Evolutionary conservation across 2,329 filamentous ascomycete genomes (phyloP), one percentile per base, ranked within the genome.

Genomic region (Pestalotiopsis sp.): DNA sequence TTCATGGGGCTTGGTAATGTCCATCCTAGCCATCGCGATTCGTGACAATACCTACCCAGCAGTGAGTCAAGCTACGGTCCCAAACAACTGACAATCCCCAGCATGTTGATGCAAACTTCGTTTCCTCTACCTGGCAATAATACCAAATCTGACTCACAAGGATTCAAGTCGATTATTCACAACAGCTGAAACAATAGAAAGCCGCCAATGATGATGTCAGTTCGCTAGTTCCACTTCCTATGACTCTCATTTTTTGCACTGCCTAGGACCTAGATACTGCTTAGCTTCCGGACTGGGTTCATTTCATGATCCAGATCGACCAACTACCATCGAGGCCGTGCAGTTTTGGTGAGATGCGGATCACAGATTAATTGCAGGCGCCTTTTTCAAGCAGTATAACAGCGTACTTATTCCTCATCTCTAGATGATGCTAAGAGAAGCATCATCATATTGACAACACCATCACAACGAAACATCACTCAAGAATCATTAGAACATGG

Each of bases 161-260:
- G n/a, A 9, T 20, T 36, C 38, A 66, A 31, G 7, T 38, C 25
- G 64, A 62, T 39, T 63, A 63, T 52, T 6, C 45, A 52, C 45
- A 52, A 49, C n/a, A 49, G 4, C n/a, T 52, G n/a, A 52, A n/a
- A 52, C 45, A n/a, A n/a, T 52, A 45, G 45, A 52, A 52, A 23
- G 3, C 45, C 20, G 45, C 17, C 52, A 61, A 59, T 67, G 65
- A 67, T 61, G 56, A 61, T 61, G 61, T 64, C 61, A 64, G 39
- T 36, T 36, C 45, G 17, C 45, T 52, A 52, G n/a, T 52, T 52
- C 45, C 45, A 52, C 45, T 52, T n/a, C 7, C 45, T 52, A 69
- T 71, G 20, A 69, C 75, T 63, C 60, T 25, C 57, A 60, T 20
- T 25, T 60, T 60, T 7, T 52, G 45, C 14, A 52, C 17, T 52